Evolutionary conservation across 257 asterid species (phyloP).

Genomic region (Ligustrum vulgare): DNA sequence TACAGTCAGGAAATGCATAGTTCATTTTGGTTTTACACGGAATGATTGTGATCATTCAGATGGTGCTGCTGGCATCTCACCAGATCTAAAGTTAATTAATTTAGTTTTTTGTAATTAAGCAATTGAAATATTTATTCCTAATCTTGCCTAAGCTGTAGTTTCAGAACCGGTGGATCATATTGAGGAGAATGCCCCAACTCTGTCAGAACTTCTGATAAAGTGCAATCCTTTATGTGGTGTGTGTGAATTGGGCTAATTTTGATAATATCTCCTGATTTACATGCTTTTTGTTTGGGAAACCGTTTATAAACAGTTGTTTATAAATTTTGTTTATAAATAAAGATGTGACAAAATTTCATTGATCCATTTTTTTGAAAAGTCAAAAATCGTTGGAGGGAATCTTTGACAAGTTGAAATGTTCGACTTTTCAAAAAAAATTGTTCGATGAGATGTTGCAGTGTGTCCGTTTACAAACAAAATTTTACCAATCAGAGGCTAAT

Average conservation of each 20-base stretch:
- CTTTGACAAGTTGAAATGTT: too few species aligned
- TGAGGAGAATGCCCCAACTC: neutral
- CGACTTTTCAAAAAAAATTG: too few species aligned
- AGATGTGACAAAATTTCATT: too few species aligned
- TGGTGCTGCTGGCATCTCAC: neutral
- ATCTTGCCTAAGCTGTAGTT: neutral
- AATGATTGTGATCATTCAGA: neutral
- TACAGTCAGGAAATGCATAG: neutral
- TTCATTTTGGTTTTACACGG: neutral
- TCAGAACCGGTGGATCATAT: neutral
- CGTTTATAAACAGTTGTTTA: too few species aligned
- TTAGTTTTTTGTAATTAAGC: neutral
- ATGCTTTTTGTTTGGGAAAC: too few species aligned
- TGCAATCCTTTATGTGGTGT: neutral
- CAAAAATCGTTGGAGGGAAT: too few species aligned
- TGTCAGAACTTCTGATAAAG: neutral
- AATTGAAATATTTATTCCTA: neutral
- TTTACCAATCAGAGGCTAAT: too few species aligned
- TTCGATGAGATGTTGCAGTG: too few species aligned
- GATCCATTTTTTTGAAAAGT: too few species aligned
- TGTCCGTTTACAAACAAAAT: neutral
- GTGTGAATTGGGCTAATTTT: neutral
- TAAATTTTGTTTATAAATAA: too few species aligned
- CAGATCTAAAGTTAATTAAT: neutral
- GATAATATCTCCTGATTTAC: neutral